Evolutionary conservation across 495 filamentous ascomycete genomes (phyloP).

Genomic region (Penicillium subrubescens): DNA sequence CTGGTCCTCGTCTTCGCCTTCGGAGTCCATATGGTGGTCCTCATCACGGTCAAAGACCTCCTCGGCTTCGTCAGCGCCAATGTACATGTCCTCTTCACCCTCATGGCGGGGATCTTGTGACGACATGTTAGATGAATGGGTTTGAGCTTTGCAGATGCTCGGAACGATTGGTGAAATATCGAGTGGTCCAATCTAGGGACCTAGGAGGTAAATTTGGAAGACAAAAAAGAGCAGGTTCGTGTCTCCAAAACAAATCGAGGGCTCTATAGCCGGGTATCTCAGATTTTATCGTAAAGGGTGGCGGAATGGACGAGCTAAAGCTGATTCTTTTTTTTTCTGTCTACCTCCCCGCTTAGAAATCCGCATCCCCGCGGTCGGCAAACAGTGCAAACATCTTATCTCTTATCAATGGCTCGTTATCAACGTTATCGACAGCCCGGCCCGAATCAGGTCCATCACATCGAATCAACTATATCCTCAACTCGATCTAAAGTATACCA

Average conservation of each 20-base stretch:
- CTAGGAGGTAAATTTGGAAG: background rate
- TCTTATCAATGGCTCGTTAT: background rate
- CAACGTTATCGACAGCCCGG: background rate
- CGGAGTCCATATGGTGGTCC: conserved; percentile 74
- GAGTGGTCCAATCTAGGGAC: background rate
- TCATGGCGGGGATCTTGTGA: conserved; percentile 51
- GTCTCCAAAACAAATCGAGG: conserved; percentile 5
- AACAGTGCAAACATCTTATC: conserved; percentile 38
- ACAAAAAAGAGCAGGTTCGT: background rate
- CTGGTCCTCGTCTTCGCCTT: conserved; percentile 54
- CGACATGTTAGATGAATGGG: conserved; percentile 39
- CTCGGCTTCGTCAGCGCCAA: conserved; percentile 71
- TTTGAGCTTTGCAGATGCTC: background rate
- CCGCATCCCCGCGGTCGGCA: conserved; percentile 39
- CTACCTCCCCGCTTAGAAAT: conserved; percentile 46
- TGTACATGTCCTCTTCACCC: conserved; percentile 57
- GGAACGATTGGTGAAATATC: background rate
- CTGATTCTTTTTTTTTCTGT: conserved; percentile 26
- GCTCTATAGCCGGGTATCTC: background rate
- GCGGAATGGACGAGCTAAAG: conserved; percentile 19
- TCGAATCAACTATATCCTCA: background rate
- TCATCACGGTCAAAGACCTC: conserved; percentile 69
- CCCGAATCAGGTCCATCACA: background rate
- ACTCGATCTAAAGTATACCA: background rate
- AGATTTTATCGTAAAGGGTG: conserved; percentile 5